Conservation (phyloP, 495 filamentous ascomycete genomes). For the Penicillium salamii region DNA sequence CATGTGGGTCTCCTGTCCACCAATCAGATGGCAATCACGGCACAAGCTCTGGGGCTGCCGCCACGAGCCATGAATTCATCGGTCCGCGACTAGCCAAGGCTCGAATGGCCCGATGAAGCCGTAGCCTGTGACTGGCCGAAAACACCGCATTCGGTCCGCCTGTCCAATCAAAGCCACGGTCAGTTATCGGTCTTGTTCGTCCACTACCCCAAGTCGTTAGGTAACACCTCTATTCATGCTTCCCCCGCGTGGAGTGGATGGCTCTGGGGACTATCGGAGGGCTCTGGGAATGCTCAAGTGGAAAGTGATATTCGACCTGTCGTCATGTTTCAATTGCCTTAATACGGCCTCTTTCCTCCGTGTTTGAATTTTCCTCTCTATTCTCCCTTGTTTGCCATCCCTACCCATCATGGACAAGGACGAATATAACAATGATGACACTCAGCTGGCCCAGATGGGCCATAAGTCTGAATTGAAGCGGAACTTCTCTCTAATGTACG, state of each 20-base stretch:
- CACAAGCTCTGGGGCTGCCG: conserved; percentile 11
- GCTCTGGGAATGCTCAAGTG: not conserved
- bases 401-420: conserved; percentile 20
- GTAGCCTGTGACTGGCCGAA: conserved; percentile 11
- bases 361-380: not conserved
- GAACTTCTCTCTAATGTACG: conserved; percentile 49
- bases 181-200: conserved; percentile 12
- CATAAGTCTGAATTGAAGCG: conserved; percentile 63
- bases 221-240: conserved; percentile 9
- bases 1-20: not conserved
- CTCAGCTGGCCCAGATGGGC: conserved; percentile 60
- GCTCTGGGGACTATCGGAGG: conserved; percentile 6
- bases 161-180: conserved; percentile 9
- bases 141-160: conserved; percentile 15
- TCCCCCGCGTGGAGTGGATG: conserved; percentile 13
- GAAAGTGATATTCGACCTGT: conserved; percentile 13
- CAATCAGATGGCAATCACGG: not conserved
- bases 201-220: conserved; percentile 30
- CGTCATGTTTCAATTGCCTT: conserved; percentile 11
- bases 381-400: not conserved
- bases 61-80: conserved; percentile 2
- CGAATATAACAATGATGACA: conserved; percentile 38
- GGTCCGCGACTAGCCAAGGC: not conserved
- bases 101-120: not conserved
- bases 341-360: conserved; percentile 1